Base-by-base conservation (phyloP, 1,284 basidiomycete genomes). In the Cryptococcus amylolentus region DNA sequence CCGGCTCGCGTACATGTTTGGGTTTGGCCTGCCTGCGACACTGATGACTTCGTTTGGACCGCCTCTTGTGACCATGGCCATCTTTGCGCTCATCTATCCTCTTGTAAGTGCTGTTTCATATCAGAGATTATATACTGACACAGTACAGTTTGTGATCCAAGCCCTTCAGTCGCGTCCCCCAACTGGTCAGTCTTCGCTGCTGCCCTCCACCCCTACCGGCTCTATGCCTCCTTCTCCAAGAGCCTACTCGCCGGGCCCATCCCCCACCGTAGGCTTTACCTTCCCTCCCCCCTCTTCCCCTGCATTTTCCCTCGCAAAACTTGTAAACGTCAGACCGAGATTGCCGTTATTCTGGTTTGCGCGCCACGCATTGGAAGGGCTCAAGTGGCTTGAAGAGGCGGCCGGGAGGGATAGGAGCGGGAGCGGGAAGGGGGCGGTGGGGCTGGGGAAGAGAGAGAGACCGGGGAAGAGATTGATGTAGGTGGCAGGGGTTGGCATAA, bases 81-180 rank as follows among this genome's bases (percentile, higher is more conserved):
- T 78, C 18, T 79, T 78, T 59, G 73, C 76, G 3, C 52, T 77
- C 6, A 61, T 77, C 45, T 78, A 77, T 49, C 78, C 78, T 4
- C 69, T 78, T 46, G 72, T 76, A 44, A 46, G 72, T 66, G 12
- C 51, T n/a, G 4, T n/a, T 23, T 31, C 26, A 12, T 53, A n/a
- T 42, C 20, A 7, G 16, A 14, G 4, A 16, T 31, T 14, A 8
- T 16, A 18, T 20, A 35, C 10, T 8, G 31, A 35, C 10, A 10
- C 4, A 3, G 31, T 8, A 35, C 56, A 76, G 73, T 73, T 75
- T 52, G 70, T 77, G 18, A 69, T 78, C 43, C 75, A 78, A 64
- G 75, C 76, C 5, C 64, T 75, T 5, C 72, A 72, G 56, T 64
- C 74, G 16, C 63, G 67, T 16, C 72, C 73, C 1, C 70, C 72